Evolutionary conservation across 2,329 filamentous ascomycete species (phyloP).

Genomic region (Dactylonectria estremocensis): DNA sequence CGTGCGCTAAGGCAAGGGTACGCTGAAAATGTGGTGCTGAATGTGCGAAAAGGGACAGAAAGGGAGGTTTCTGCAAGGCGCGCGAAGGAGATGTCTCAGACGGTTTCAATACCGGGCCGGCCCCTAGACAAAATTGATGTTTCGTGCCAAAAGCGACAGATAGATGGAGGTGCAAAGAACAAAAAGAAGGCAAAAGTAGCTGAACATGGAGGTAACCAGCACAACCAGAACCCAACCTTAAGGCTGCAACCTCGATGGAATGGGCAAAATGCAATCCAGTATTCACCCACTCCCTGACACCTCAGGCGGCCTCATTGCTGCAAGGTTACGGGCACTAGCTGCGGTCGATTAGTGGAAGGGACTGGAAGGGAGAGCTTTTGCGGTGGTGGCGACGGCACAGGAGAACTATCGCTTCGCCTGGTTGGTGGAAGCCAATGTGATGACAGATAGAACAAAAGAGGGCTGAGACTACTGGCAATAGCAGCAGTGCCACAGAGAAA

Average conservation of each 20-base stretch:
- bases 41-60: background rate
- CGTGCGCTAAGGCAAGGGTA: conserved; percentile 15
- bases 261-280: too few species aligned
- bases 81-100: conserved; percentile 2
- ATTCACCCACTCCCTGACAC: background rate
- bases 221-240: background rate
- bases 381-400: background rate
- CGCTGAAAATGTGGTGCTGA: conserved; percentile 11
- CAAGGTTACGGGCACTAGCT: background rate
- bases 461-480: background rate
- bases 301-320: background rate
- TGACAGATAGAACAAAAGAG: background rate
- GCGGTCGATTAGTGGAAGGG: background rate
- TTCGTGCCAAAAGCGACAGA: background rate
- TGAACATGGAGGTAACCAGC: background rate
- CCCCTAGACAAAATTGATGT: background rate
- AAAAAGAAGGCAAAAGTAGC: conserved; percentile 12
- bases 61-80: background rate
- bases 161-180: background rate
- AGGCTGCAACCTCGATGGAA: background rate
- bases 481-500: background rate
- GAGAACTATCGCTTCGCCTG: background rate
- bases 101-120: background rate
- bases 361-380: background rate
- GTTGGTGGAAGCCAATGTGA: background rate